Evolutionary conservation across 306 rosid species (phyloP).

Genomic region (Rubus parviflorus): DNA sequence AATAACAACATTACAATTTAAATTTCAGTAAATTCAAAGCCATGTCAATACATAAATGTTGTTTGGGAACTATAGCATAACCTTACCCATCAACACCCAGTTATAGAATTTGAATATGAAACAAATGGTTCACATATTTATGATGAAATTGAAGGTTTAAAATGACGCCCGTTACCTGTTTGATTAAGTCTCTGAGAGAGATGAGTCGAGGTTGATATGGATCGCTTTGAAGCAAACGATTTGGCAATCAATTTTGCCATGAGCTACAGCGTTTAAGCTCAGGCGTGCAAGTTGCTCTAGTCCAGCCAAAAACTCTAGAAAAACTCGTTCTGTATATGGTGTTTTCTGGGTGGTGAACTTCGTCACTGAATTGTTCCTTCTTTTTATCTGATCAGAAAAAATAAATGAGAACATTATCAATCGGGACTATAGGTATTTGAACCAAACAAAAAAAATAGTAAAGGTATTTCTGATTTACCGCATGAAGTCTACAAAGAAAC

Average conservation of each 20-base stretch:
- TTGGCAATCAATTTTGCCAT: conserved; percentile 33
- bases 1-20: conserved; percentile 24
- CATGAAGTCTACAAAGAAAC: too few relatives aligned
- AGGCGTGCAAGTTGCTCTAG: too few relatives aligned
- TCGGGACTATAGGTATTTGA: too few relatives aligned
- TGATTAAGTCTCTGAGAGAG: conserved; percentile 69
- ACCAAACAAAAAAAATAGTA: too few relatives aligned
- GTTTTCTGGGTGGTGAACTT: too few relatives aligned
- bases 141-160: neutral
- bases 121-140: neutral
- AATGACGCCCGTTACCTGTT: conserved; percentile 50
- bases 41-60: neutral
- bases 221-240: conserved; percentile 46
- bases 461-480: too few relatives aligned
- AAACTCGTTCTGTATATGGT: too few relatives aligned
- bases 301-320: too few relatives aligned
- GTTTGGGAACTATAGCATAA: neutral
- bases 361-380: too few relatives aligned
- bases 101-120: neutral
- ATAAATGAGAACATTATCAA: too few relatives aligned
- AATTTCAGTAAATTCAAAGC: neutral
- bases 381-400: too few relatives aligned
- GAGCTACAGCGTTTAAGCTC: neutral
- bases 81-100: neutral
- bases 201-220: conserved; percentile 51